phyloP scores from a whole-genome alignment of 768 basidiomycete genomes.

The Amanita jacksonii region DNA sequence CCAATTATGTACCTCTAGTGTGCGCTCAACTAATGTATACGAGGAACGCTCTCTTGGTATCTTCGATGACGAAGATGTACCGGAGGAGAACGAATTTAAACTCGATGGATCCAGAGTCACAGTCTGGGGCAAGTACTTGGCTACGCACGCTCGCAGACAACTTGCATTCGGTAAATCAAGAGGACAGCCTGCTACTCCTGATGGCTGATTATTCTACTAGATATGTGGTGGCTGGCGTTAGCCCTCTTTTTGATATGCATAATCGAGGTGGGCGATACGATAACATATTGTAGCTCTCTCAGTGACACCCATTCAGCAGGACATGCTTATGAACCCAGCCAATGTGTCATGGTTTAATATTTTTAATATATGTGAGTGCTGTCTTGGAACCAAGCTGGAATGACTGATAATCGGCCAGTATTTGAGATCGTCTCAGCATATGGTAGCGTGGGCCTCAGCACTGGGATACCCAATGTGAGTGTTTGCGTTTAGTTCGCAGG shows the following conservation, averaged over 20 bases:
- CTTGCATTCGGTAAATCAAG: slow-evolving; percentile 71
- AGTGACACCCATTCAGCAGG: slow-evolving; percentile 31
- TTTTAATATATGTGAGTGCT: slow-evolving; percentile 59
- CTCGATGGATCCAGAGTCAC: slow-evolving; percentile 40
- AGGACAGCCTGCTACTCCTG: not conserved
- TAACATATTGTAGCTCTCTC: not conserved
- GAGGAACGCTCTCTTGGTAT: slow-evolving; percentile 89
- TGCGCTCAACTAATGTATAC: slow-evolving; percentile 90
- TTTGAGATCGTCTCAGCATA: slow-evolving; percentile 88
- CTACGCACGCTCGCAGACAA: slow-evolving; percentile 78
- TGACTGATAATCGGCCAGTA: slow-evolving; percentile 29
- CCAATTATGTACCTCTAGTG: slow-evolving; percentile 39
- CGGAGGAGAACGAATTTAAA: slow-evolving; percentile 36
- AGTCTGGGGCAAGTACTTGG: slow-evolving; percentile 69
- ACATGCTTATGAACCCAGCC: slow-evolving; percentile 42
- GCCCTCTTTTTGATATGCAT: slow-evolving; percentile 89
- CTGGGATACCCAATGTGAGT: slow-evolving; percentile 67
- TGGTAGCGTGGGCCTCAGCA: slow-evolving; percentile 81
- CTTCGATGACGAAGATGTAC: slow-evolving; percentile 47
- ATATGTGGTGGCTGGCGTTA: slow-evolving; percentile 93
- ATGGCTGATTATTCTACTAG: slow-evolving; percentile 26
- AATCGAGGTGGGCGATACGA: slow-evolving; percentile 58
- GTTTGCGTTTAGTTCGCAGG: not conserved
- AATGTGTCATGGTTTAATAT: slow-evolving; percentile 73
- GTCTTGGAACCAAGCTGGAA: not conserved